phyloP scores from a whole-genome alignment of 129 eudicot genomes.

The Flaveria bidentis region DNA sequence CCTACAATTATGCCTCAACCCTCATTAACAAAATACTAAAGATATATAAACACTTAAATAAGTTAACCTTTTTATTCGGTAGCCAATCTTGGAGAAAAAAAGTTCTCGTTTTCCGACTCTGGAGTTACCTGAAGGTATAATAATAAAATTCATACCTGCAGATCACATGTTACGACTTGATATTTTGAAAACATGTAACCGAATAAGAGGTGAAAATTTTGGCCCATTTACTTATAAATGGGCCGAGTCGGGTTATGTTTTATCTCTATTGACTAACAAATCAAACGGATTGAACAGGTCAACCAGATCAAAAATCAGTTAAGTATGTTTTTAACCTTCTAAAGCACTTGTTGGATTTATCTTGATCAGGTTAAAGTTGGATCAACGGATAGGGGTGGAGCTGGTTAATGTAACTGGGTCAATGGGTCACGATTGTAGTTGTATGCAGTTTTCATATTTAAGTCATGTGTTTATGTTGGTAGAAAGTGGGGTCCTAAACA shows the following conservation, averaged over 20 bases:
- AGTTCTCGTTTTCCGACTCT: slow-evolving; percentile 17
- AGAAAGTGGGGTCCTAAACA: too few species aligned
- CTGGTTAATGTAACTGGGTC: too few species aligned
- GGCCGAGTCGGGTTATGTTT: background rate
- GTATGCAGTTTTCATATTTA: too few species aligned
- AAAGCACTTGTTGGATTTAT: background rate
- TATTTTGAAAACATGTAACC: slow-evolving; percentile 12
- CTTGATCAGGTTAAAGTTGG: too few species aligned
- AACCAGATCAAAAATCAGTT: background rate
- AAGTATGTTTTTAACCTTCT: background rate
- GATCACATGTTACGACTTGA: slow-evolving; percentile 28
- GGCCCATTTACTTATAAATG: background rate
- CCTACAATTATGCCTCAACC: slow-evolving; percentile 11
- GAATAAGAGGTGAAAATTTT: background rate
- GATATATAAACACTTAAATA: slow-evolving; percentile 29
- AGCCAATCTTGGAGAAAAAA: slow-evolving; percentile 24
- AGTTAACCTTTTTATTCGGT: slow-evolving; percentile 26
- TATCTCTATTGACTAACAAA: background rate
- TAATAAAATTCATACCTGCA: slow-evolving; percentile 40
- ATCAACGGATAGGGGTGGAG: too few species aligned
- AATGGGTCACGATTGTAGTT: too few species aligned
- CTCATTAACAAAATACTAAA: slow-evolving; percentile 18
- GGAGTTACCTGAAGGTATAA: slow-evolving; percentile 35
- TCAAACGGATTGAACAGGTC: background rate
- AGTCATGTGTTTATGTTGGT: too few species aligned